Evolutionary conservation across 345 rosid genomes (phyloP).

Genomic region (Bruguiera gymnorhiza): DNA sequence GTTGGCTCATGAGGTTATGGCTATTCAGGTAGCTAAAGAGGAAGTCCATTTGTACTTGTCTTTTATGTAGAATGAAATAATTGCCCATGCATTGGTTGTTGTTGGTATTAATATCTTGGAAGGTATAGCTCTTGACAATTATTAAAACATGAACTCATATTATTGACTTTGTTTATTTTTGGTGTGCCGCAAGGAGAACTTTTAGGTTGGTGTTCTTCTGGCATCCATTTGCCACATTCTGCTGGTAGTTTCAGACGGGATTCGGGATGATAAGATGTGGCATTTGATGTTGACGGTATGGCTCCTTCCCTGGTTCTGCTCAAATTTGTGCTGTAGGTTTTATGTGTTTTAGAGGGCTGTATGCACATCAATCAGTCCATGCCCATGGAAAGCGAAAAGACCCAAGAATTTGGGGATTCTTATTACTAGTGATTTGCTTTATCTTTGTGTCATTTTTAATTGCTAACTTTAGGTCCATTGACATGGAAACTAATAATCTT

Average conservation of each 20-base stretch:
- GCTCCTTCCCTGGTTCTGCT: conserved; percentile 8
- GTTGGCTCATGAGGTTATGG: conserved; percentile 78
- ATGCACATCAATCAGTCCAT: not conserved
- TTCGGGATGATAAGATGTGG: conserved; percentile 65
- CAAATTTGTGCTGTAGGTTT: not conserved
- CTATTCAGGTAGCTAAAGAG: conserved; percentile 57
- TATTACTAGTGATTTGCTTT: not conserved
- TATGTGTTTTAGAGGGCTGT: not conserved
- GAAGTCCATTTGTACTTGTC: not conserved
- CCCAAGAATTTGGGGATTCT: not conserved
- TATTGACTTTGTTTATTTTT: conserved; percentile 13
- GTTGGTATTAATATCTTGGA: not conserved
- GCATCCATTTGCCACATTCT: conserved; percentile 77
- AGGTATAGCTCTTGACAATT: not conserved
- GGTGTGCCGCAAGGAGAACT: conserved; percentile 52
- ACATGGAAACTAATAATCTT: not conserved
- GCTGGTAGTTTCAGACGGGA: conserved; percentile 80
- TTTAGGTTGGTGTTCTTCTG: conserved; percentile 75
- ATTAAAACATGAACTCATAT: not conserved
- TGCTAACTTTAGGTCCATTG: not conserved
- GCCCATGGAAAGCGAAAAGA: not conserved
- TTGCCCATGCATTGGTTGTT: not conserved
- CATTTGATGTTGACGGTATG: conserved; percentile 61
- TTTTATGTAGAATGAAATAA: not conserved
- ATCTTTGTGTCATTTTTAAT: not conserved